Base-by-base conservation (phyloP, 108 stramenopile genomes). In the Skeletonema tropicum region DNA sequence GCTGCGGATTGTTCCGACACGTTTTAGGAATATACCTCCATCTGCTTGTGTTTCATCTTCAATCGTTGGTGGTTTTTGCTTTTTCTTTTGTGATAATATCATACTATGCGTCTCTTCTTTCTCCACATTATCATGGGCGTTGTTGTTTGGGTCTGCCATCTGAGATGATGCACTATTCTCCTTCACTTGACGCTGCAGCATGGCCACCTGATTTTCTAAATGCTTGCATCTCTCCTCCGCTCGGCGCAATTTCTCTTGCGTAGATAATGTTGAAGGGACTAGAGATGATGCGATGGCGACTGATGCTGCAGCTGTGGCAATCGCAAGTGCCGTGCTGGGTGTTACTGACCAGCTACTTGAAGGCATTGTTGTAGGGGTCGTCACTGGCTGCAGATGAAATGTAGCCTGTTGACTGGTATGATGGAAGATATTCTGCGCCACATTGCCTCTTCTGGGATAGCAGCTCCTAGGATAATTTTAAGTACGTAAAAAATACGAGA, bases 1-100 rank as follows among this genome's bases (percentile, higher is more conserved):
- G 36, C 89, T 90, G 6, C 67, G 81, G 46, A 97, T 72, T 8
- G 74, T 77, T 32, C 93, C 96, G 52, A 97, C 89, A 35, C 15
- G n/a, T 55, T 55, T 55, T 23, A 55, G 52, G 21, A 55, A 55
- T 8, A 55, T 55, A 23, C 52, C 52, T 21, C 52, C 52, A 55
- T 23, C 52, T 55, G 52, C 52, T 55, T 23, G 52, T 55, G 52
- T 55, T 55, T 55, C 52, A 23, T 55, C 52, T 55, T 55, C 52
- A 10, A 55, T 55, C 2, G 52, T 55, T 9, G 52, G 52, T 25
- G 52, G 52, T 55, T 10, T 23, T 25, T 55, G 52, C 23, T 55
- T 25, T 23, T 23, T 55, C 5, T 49, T n/a, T 2, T 48, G 0
- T 55, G 25, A 23, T 2, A 4, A 11, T 45, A 45, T 45, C 23